Conservation (phyloP, 139 green algal genomes). For the Closterium sp. region DNA sequence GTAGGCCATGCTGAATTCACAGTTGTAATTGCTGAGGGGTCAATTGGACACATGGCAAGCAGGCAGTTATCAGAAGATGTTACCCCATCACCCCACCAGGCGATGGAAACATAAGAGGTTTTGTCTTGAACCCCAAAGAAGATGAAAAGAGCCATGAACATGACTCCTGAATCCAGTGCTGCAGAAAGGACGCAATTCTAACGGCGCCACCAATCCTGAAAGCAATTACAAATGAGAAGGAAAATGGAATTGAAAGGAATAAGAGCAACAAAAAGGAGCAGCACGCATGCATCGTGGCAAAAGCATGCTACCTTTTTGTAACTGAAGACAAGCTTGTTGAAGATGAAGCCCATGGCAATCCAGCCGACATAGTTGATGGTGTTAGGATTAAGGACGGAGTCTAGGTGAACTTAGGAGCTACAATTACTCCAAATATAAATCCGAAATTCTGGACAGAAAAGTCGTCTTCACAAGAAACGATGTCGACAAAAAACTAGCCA, state of each 20-base stretch:
- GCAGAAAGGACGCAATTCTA: conserved; percentile 36
- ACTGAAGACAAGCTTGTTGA: conserved; percentile 28
- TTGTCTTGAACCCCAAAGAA: conserved; percentile 17
- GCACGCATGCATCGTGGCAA: neutral
- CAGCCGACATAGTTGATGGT: conserved; percentile 23
- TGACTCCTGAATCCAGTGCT: conserved; percentile 24
- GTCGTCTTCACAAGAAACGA: no score
- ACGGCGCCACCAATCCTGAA: conserved; percentile 13
- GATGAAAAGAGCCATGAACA: conserved; percentile 22
- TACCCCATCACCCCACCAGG: conserved; percentile 15
- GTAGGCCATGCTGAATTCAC: neutral
- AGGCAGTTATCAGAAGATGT: conserved; percentile 10
- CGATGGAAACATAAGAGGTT: neutral
- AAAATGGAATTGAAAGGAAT: no score
- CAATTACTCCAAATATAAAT: no score
- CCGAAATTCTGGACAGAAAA: no score
- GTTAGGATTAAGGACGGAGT: no score
- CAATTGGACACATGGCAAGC: conserved; percentile 6
- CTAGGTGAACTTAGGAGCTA: no score
- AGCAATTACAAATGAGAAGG: neutral
- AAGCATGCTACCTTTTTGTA: conserved; percentile 13
- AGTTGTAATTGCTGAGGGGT: neutral
- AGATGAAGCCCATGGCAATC: conserved; percentile 16
- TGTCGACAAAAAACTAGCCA: no score
- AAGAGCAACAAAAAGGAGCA: no score